Percentiles rank a stretch among this genome's conserved stretches.
Conservation (phyloP, 352 stramenopile species). For the Elongisporangium anandrum region DNA sequence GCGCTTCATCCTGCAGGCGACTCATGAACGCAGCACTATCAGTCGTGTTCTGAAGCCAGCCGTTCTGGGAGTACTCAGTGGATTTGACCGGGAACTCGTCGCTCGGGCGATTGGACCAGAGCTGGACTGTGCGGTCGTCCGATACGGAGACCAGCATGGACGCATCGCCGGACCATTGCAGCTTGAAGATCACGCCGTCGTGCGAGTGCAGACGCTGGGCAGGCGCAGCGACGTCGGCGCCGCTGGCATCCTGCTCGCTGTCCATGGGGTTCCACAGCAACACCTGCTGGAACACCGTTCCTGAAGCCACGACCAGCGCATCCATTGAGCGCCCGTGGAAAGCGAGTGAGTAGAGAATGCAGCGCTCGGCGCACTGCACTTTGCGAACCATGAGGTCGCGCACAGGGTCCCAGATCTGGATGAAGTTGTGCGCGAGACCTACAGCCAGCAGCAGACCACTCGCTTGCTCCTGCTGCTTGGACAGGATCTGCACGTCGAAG, state of each 20-base stretch:
- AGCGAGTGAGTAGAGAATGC: conserved; percentile 78
- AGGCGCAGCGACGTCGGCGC: conserved; percentile 18
- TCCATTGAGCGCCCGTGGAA: conserved; percentile 63
- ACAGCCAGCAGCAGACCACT: conserved; percentile 41
- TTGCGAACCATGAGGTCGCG: conserved; percentile 37
- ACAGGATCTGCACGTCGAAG: conserved; percentile 71
- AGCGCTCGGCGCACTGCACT: conserved; percentile 72
- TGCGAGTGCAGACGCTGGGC: conserved; percentile 71
- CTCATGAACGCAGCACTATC: conserved; percentile 8
- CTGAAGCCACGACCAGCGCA: conserved; percentile 68
- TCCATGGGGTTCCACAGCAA: conserved; percentile 63
- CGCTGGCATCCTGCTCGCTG: conserved; percentile 2
- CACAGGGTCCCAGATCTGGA: conserved; percentile 69
- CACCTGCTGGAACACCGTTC: conserved; percentile 86
- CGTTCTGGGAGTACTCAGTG: neutral
- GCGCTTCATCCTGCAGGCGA: conserved; percentile 3
- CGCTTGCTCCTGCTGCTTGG: conserved; percentile 11
- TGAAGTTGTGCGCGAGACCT: conserved; percentile 81
- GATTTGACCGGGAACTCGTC: conserved; percentile 4
- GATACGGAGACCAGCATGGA: conserved; percentile 74
- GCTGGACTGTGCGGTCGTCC: conserved; percentile 79
- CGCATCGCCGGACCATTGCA: conserved; percentile 70
- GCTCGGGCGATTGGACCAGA: conserved; percentile 56
- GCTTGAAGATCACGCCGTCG: conserved; percentile 83
- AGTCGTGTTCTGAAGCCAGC: conserved; percentile 9